Evolutionary conservation across 1,284 basidiomycete genomes (phyloP).

Genomic region (Microbotryomycetes sp.): DNA sequence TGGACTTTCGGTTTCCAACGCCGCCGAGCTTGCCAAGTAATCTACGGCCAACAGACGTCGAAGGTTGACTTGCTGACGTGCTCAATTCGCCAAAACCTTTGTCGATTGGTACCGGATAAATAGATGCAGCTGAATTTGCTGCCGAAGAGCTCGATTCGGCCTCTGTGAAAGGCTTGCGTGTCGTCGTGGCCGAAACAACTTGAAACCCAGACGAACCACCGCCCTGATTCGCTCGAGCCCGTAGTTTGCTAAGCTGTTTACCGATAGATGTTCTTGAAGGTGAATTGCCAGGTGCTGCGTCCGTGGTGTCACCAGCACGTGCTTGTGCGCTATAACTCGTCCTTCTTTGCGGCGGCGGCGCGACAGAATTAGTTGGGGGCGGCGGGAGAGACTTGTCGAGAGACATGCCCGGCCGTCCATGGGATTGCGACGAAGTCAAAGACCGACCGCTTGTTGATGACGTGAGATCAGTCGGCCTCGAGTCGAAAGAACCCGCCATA

Average conservation of each 20-base stretch:
- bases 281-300: too few relatives aligned
- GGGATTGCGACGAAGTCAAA: not conserved
- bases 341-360: not conserved
- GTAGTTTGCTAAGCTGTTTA: constrained; percentile 5
- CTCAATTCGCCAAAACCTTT: too few relatives aligned
- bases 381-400: constrained; percentile 28
- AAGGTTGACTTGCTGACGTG: too few relatives aligned
- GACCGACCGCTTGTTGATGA: not conserved
- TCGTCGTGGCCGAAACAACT: constrained; percentile 25
- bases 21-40: not conserved
- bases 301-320: too few relatives aligned
- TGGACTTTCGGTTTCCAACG: not conserved
- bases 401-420: not conserved
- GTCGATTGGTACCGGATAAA: too few relatives aligned
- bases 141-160: not conserved
- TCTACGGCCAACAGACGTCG: not conserved
- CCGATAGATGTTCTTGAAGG: not conserved
- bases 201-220: constrained; percentile 10
- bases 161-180: not conserved
- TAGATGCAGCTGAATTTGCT: not conserved
- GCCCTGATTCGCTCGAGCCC: not conserved
- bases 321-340: too few relatives aligned
- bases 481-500: too few relatives aligned
- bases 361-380: constrained; percentile 4
- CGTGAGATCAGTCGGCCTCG: too few relatives aligned